A percentile compares a stretch with the other conserved stretches of the same genome.
Conservation (phyloP, 2,329 filamentous ascomycete species). For the Chalaropsis thielavioides region DNA sequence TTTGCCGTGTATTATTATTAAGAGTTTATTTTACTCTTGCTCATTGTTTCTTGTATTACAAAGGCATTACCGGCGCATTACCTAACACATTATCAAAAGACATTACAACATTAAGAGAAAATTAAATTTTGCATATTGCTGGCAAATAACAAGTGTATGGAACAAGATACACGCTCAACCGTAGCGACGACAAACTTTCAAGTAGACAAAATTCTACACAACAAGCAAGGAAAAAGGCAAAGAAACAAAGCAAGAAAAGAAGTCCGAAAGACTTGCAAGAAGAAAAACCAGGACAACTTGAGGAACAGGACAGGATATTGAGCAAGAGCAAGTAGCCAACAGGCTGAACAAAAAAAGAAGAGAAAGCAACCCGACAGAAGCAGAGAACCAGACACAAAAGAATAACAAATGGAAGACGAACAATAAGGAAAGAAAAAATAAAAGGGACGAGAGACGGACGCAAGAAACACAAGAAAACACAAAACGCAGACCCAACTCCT, state of each 20-base stretch:
- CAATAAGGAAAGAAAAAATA: background rate
- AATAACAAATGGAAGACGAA: background rate
- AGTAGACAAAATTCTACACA: background rate
- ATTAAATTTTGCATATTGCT: background rate
- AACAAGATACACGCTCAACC: background rate
- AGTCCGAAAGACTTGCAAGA: background rate
- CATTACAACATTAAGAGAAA: background rate
- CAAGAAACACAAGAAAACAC: slow-evolving; percentile 12
- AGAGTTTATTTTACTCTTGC: background rate
- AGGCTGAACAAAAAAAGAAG: slow-evolving; percentile 19
- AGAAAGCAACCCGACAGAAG: background rate
- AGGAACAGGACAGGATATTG: slow-evolving; percentile 19
- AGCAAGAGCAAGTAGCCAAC: slow-evolving; percentile 18
- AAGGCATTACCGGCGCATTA: background rate
- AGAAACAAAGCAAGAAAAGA: slow-evolving; percentile 6
- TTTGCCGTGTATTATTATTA: background rate
- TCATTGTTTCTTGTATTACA: background rate
- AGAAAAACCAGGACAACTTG: slow-evolving; percentile 8
- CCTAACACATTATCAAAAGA: background rate
- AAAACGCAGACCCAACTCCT: slow-evolving; percentile 12
- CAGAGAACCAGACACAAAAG: background rate
- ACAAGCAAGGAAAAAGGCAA: background rate
- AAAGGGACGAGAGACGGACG: background rate
- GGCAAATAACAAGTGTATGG: background rate
- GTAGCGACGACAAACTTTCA: background rate